Evolutionary conservation across 2,329 filamentous ascomycete genomes (phyloP), one percentile per base, ranked within the genome.

Genomic region (Stylonectria norvegica): DNA sequence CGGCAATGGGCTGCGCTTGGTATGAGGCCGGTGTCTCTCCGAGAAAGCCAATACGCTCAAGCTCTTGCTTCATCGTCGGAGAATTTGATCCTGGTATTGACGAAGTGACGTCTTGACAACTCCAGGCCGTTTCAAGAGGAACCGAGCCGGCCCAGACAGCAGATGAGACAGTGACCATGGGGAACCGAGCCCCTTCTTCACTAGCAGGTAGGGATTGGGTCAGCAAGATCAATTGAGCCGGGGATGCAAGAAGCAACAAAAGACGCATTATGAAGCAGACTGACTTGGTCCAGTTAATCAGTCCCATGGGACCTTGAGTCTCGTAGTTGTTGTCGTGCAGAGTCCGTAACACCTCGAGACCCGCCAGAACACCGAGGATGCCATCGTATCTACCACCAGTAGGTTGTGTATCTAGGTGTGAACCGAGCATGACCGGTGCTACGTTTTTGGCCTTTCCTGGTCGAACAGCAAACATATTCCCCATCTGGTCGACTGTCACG

Each of bases 171-270:
- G 88, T 89, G 20, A 79, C 85, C 38, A 81, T 80, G 1, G 86
- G 85, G 48, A 91, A 91, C 0, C 86, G 76, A 1, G 86, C 86
- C 3, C 86, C 86, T 66, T 93, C 88, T 66, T 93, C 87, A 56
- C 81, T 85, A 18, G 0, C 20, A 5, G n/a, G n/a, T n/a, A n/a
- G n/a, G n/a, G n/a, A n/a, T n/a, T 4, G 5, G 2, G 4, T 15
- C 12, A 37, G 35, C 17, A 19, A 20, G 11, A 28, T 58, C 20
- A 55, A 47, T 19, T 17, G 16, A 9, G n/a, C n/a, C n/a, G n/a
- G n/a, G n/a, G n/a, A n/a, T n/a, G n/a, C n/a, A n/a, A n/a, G n/a
- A n/a, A n/a, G 17, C 8, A 16, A 7, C 3, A 12, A 2, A 15
- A 3, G n/a, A 5, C 2, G 3, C 1, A 6, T 34, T 8, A 9